Evolutionary conservation across 345 rosid species (phyloP).

Genomic region (Citrus mangshanensis): DNA sequence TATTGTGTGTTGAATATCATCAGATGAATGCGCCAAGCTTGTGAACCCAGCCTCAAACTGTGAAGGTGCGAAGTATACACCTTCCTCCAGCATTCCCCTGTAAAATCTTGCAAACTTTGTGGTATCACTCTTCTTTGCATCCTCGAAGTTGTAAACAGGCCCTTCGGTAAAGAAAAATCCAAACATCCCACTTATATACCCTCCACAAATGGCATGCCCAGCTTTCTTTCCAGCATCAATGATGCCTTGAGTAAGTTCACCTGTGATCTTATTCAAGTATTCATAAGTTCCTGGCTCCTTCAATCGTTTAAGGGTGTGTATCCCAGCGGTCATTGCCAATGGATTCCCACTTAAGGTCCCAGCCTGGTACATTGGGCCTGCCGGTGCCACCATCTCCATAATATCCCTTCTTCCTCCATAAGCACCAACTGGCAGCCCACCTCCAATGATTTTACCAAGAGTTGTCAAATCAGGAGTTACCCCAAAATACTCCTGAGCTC

Average conservation of each 20-base stretch:
- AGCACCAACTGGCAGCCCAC: slow-evolving; percentile 94
- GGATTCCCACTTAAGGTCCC: slow-evolving; percentile 98
- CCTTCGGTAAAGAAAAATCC: slow-evolving; percentile 96
- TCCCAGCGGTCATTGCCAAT: slow-evolving; percentile 92
- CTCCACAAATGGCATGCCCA: slow-evolving; percentile 88
- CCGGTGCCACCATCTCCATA: slow-evolving; percentile 98
- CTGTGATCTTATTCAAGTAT: slow-evolving; percentile 66
- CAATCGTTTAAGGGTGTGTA: slow-evolving; percentile 71
- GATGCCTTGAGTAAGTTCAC: slow-evolving; percentile 66
- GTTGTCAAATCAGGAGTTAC: slow-evolving; percentile 81
- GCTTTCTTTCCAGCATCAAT: slow-evolving; percentile 76
- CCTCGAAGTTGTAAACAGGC: slow-evolving; percentile 71
- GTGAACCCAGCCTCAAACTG: slow-evolving; percentile 98
- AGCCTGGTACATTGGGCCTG: slow-evolving; percentile 98
- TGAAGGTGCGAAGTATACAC: slow-evolving; percentile 95
- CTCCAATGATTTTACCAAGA: slow-evolving; percentile 88
- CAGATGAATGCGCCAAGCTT: slow-evolving; percentile 76
- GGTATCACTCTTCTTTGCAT: slow-evolving; percentile 80
- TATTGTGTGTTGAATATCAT: slow-evolving; percentile 72
- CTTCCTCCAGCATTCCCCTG: slow-evolving; percentile 88
- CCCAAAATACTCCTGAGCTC: slow-evolving; percentile 88
- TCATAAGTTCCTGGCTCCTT: slow-evolving; percentile 74
- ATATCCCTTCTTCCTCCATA: slow-evolving; percentile 93
- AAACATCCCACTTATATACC: slow-evolving; percentile 78
- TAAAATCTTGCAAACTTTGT: slow-evolving; percentile 74